A percentile compares a stretch with the other conserved stretches of the same genome.
phyloP scores from a whole-genome alignment of 2,329 filamentous ascomycete genomes.

The Fusarium chuoi region DNA sequence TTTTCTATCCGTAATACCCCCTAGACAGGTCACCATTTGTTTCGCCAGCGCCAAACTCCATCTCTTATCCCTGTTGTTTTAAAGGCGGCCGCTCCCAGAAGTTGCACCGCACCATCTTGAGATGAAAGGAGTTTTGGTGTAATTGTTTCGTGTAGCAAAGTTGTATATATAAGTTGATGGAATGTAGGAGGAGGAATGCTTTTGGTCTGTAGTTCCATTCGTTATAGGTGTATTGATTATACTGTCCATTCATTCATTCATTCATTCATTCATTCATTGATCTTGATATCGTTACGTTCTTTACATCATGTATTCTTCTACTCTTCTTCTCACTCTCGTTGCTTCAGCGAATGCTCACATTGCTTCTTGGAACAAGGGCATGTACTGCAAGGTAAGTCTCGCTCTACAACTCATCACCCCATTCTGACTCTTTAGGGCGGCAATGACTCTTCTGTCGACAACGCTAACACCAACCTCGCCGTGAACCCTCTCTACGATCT shows the following conservation, averaged over 20 bases:
- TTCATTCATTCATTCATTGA: not conserved
- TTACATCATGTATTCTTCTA: constrained; percentile 35
- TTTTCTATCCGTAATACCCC: too few species aligned
- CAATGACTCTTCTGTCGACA: constrained; percentile 47
- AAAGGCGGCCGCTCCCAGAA: constrained; percentile 34
- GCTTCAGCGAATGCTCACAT: constrained; percentile 40
- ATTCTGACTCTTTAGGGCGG: constrained; percentile 40
- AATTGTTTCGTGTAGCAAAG: not conserved
- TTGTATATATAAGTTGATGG: constrained; percentile 7
- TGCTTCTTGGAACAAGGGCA: constrained; percentile 44
- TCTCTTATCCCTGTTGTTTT: constrained; percentile 14
- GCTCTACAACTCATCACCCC: fast-evolving
- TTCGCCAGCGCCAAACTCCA: constrained; percentile 20
- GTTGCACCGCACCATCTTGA: constrained; percentile 16
- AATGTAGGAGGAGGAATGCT: not conserved
- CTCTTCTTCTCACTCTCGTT: constrained; percentile 35
- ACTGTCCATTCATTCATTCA: constrained; percentile 31
- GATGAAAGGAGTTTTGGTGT: constrained; percentile 34
- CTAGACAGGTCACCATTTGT: constrained; percentile 10
- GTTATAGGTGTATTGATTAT: constrained; percentile 35
- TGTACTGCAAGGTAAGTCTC: constrained; percentile 42
- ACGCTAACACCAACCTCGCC: constrained; percentile 56
- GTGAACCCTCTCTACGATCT: constrained; percentile 60
- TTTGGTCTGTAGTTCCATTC: constrained; percentile 20
- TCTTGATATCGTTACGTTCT: not conserved